Conservation (phyloP, 495 filamentous ascomycete genomes). For the Glonium stellatum region DNA sequence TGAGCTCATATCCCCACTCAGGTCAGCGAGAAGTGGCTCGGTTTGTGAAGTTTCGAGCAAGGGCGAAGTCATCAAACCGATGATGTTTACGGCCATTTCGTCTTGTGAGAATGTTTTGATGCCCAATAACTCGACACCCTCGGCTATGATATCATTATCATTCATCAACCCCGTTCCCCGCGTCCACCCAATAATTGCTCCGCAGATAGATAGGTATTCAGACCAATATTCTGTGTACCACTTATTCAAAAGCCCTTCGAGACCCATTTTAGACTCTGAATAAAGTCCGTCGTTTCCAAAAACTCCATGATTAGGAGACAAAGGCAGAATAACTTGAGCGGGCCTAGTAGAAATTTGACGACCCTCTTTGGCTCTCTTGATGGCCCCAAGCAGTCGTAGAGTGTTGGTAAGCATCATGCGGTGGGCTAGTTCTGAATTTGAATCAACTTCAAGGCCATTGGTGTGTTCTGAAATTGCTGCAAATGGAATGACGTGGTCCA, state of each 20-base stretch:
- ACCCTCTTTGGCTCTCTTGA: constrained; percentile 78
- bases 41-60: constrained; percentile 88
- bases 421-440: constrained; percentile 92
- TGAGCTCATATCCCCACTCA: constrained; percentile 92
- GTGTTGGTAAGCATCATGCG: constrained; percentile 97
- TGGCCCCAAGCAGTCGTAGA: constrained; percentile 74
- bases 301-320: constrained; percentile 94
- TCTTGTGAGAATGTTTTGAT: constrained; percentile 98
- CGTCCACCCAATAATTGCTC: constrained; percentile 96
- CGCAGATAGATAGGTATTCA: constrained; percentile 93
- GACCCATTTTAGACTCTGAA: constrained; percentile 91
- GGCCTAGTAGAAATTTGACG: constrained; percentile 86
- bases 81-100: constrained; percentile 96
- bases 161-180: constrained; percentile 95
- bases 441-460: constrained; percentile 93
- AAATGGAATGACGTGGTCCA: constrained; percentile 91
- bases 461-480: constrained; percentile 93
- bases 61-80: constrained; percentile 86
- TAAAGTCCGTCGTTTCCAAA: constrained; percentile 96
- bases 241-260: constrained; percentile 94
- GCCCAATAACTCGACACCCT: constrained; percentile 87
- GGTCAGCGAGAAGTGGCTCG: constrained; percentile 88
- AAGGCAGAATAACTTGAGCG: constrained; percentile 84
- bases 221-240: constrained; percentile 96
- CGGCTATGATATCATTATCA: constrained; percentile 91